Evolutionary conservation across 768 basidiomycete genomes (phyloP).

Genomic region (Agaricus blazei): DNA sequence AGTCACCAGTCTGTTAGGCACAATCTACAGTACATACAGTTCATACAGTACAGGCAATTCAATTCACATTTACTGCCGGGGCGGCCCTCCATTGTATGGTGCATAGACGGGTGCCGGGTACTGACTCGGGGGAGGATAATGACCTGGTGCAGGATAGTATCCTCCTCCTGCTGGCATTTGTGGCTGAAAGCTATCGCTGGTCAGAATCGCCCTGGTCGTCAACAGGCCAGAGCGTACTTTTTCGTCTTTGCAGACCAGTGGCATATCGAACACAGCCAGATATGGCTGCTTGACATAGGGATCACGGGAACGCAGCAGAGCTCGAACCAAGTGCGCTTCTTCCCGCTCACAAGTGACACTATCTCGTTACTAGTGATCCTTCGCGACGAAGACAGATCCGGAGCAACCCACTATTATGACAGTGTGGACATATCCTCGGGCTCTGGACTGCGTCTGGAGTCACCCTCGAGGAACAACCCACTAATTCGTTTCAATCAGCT

Average conservation of each 20-base stretch:
- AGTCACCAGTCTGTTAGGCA: background rate
- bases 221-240: constrained; percentile 22
- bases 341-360: constrained; percentile 53
- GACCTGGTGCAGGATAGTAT: constrained; percentile 8
- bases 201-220: background rate
- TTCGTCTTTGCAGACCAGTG: constrained; percentile 45
- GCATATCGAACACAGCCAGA: constrained; percentile 69
- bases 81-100: background rate
- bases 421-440: constrained; percentile 58
- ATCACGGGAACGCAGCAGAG: constrained; percentile 63
- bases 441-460: constrained; percentile 48
- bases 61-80: background rate
- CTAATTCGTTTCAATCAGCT: constrained; percentile 24
- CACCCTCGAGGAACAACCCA: constrained; percentile 54
- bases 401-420: constrained; percentile 49
- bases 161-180: constrained; percentile 2
- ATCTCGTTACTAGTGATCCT: background rate
- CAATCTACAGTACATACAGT: background rate
- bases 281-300: constrained; percentile 49
- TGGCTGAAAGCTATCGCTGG: constrained; percentile 20
- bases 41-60: background rate
- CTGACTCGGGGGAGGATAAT: constrained; percentile 10
- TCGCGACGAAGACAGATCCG: background rate
- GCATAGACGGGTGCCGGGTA: constrained; percentile 7
- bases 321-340: constrained; percentile 60